Percentiles rank a stretch among this genome's conserved stretches.
Conservation (phyloP, 2,329 filamentous ascomycete genomes). For the Paraconiothyrium brasiliense region DNA sequence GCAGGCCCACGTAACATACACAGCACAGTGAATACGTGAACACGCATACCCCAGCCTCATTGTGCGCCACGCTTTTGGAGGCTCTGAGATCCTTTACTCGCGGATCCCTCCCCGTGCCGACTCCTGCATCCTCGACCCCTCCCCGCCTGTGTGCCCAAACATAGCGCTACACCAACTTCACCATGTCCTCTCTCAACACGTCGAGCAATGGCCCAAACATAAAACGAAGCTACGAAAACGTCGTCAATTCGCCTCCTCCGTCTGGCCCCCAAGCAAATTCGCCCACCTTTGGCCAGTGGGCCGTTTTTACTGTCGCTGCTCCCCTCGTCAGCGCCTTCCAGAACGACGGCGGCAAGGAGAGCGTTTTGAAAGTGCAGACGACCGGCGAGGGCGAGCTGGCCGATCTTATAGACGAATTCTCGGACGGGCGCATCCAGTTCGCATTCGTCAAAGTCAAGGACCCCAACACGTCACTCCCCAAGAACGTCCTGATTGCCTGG, state of each 20-base stretch:
- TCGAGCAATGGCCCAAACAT: conserved; percentile 64
- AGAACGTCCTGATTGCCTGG: conserved; percentile 94
- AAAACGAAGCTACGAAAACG: conserved; percentile 68
- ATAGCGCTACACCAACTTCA: conserved; percentile 52
- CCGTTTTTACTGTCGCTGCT: conserved; percentile 89
- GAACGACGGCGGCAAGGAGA: conserved; percentile 85
- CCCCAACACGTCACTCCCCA: conserved; percentile 87
- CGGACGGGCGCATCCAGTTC: conserved; percentile 95
- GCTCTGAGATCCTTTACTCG: conserved; percentile 2
- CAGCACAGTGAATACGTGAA: conserved; percentile 3
- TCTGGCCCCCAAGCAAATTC: conserved; percentile 70
- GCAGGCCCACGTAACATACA: conserved; percentile 13
- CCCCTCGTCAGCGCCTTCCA: conserved; percentile 94
- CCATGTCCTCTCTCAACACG: conserved; percentile 75
- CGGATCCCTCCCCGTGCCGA: background rate
- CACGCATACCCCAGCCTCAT: background rate
- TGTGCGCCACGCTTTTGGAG: background rate
- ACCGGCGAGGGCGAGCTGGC: conserved; percentile 92
- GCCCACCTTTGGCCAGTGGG: conserved; percentile 90
- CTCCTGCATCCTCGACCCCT: conserved; percentile 5
- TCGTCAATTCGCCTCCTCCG: conserved; percentile 69
- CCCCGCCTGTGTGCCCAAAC: conserved; percentile 21
- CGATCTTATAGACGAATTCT: conserved; percentile 94
- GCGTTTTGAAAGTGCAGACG: conserved; percentile 90
- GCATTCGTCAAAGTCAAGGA: conserved; percentile 97